These are phyloP conservation scores for Vigna reflexopilosa DNA, from an alignment of 306 rosid species.

Conservation along the genomic window DNA sequence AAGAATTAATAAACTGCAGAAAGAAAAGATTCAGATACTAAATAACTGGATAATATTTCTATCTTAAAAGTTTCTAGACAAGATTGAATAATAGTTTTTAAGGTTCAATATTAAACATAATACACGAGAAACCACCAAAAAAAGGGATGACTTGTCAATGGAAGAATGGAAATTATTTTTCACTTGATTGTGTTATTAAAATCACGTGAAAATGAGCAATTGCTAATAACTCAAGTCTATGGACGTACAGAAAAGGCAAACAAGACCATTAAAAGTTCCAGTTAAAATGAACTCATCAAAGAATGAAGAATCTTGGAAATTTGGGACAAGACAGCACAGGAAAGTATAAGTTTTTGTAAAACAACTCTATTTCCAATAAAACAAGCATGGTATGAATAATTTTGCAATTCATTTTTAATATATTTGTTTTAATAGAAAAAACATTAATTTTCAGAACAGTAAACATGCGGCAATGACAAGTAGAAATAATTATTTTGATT, in stretches of 20 bases:
- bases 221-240: slow-evolving; percentile 10
- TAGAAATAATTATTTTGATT: background rate
- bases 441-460: background rate
- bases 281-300: slow-evolving; percentile 3
- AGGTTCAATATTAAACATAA: slow-evolving; percentile 26
- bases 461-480: background rate
- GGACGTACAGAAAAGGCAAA: background rate
- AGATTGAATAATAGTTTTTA: slow-evolving; percentile 17
- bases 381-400: background rate
- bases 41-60: slow-evolving; percentile 21
- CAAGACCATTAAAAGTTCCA: slow-evolving; percentile 1
- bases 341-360: slow-evolving; percentile 3
- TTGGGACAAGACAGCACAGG: background rate
- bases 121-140: slow-evolving; percentile 31
- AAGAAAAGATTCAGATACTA: slow-evolving; percentile 28
- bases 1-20: slow-evolving; percentile 27
- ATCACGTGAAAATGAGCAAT: slow-evolving; percentile 17
- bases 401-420: slow-evolving; percentile 9
- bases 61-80: background rate
- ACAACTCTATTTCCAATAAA: background rate
- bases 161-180: background rate
- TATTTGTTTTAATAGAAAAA: background rate
- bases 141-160: background rate
- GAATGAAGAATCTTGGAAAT: slow-evolving; percentile 9
- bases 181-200: slow-evolving; percentile 24